Evolutionary conservation across 2,329 filamentous ascomycete genomes (phyloP), one percentile per base, ranked within the genome.

Genomic region (Pestalotiopsis sp.): DNA sequence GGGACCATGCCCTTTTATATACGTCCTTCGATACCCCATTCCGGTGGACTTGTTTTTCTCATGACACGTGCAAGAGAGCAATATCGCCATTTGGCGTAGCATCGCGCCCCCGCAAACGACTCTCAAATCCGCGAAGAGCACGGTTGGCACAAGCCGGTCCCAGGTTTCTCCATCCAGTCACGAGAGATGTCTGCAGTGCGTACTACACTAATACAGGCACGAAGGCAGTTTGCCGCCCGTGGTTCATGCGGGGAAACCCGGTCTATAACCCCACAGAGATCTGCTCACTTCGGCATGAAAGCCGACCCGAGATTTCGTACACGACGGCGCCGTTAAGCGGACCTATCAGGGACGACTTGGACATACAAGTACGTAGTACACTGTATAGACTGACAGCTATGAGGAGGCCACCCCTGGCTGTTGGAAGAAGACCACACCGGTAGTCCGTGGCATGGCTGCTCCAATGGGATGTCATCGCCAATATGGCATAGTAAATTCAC

Each of bases 91-190:
- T 25, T 52, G 9, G 38, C n/a, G 60, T 62, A 39, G 36, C 60
- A 62, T 62, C 27, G n/a, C 27, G 14, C 36, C 60, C 36, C 17
- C n/a, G 60, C 36, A 31, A 31, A 52, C 17, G 45, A 52, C 45
- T 52, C 9, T n/a, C 45, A 52, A 20, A n/a, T 11, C 20, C 20
- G 45, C 3, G 17, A 17, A 52, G 17, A 52, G 17, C 17, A 9
- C 3, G 11, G 3, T 7, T 52, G 7, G 45, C 45, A 52, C 45
- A 52, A 52, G n/a, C 45, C 45, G 45, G 62, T n/a, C 6, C 45
- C 39, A 52, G 45, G 62, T 64, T 64, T 64, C 62, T 64, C 62
- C 62, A 64, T 64, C 62, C 62, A 64, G 38, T 64, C 62, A 45
- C 17, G 62, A 36, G 23, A 4, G 57, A 23, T 27, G 13, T 36